Evolutionary conservation across 805 yeast species (phyloP), one percentile per base, ranked within the genome.

Genomic region (Hanseniaspora jakobsenii): DNA sequence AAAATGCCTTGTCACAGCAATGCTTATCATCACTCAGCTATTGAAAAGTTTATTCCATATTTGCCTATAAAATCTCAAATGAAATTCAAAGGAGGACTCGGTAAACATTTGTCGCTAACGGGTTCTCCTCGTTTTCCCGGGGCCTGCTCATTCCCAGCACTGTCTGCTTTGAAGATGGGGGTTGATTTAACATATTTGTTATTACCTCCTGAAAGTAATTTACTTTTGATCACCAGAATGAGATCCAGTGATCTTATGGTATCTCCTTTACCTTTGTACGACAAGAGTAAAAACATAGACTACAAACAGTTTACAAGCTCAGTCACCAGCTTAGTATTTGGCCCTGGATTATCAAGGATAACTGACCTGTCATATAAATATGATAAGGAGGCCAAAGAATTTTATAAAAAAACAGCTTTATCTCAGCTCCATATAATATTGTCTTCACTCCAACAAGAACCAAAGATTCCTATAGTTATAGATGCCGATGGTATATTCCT

Each of bases 401-500:
- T 42, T 10, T 42, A 35, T n/a, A 42, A 42, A 17, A 21, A 42
- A 14, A 28, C 39, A 12, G 39, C 34, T 3, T 18, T 35, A 18
- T 18, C 36, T 8, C 46, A 42, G 14, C 16, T 42, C 8, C 34
- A 35, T 18, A 35, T 42, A 10, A 24, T 42, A n/a, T 19, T 36
- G 5, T n/a, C 16, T 7, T 34, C 46, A 3, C 12, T 42, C 5
- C 6, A 23, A 3, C 22, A 35, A 3, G 18, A 16, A 3, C 9
- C 26, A 2, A 63, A 72, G 29, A 64, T 78, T 32, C 94, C 95
- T 0, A 62, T 91, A 4, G 76, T 91, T 2, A 59, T 91, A 36
- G 98, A 91, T 59, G 98, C 97, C 0, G 98, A 91, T 63, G 84
- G 87, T 0, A 63, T 91, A 34, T 87, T 57, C 50, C 64, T 87